A percentile compares a stretch with the other conserved stretches of the same genome.
Conservation (phyloP, 345 rosid species). For the Adansonia digitata region DNA sequence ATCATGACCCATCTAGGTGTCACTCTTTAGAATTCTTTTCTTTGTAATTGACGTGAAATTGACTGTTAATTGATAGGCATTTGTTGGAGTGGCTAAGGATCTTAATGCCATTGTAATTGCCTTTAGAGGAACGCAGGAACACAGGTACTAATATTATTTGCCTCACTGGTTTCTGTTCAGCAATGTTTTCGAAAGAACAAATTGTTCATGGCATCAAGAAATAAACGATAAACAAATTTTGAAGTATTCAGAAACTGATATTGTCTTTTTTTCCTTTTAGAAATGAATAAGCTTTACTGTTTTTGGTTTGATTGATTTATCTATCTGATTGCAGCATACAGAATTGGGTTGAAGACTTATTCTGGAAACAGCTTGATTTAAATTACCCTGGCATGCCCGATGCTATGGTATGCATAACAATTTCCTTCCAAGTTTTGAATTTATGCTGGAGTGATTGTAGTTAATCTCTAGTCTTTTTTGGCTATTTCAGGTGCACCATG, state of each 20-base stretch:
- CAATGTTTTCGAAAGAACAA: background rate
- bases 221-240: background rate
- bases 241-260: background rate
- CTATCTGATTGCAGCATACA: conserved; percentile 54
- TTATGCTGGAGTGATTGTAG: background rate
- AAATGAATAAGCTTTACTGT: background rate
- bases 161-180: conserved; percentile 4
- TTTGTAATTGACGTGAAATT: conserved; percentile 8
- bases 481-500: conserved; percentile 73
- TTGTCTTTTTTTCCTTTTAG: background rate
- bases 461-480: background rate
- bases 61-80: conserved; percentile 40
- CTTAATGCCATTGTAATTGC: conserved; percentile 62
- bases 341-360: conserved; percentile 89
- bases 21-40: background rate
- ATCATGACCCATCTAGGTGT: background rate
- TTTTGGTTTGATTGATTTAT: conserved; percentile 3
- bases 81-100: conserved; percentile 64
- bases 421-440: background rate
- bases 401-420: conserved; percentile 64
- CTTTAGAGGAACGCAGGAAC: conserved; percentile 72
- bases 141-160: conserved; percentile 33
- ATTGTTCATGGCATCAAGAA: background rate
- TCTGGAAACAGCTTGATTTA: conserved; percentile 91
- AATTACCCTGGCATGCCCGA: conserved; percentile 90